Percentiles rank a stretch among this genome's conserved stretches.
Evolutionary conservation across 495 filamentous ascomycete genomes (phyloP).

Genomic region (Penicillium malachiteum): DNA sequence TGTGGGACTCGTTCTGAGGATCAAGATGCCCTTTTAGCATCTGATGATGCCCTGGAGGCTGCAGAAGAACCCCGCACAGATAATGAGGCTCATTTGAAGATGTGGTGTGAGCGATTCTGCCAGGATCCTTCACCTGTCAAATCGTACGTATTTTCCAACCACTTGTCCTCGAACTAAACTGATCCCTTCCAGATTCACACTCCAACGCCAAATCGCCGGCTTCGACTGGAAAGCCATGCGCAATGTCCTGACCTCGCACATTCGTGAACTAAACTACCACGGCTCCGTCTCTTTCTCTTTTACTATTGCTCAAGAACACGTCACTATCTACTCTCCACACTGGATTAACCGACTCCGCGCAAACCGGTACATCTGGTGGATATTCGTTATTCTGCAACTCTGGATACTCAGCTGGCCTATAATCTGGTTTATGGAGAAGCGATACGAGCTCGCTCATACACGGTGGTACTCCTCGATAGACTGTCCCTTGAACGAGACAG

Average conservation of each 20-base stretch:
- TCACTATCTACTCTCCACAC: slow-evolving; percentile 47
- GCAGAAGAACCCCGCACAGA: neutral
- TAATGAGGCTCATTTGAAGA: slow-evolving; percentile 20
- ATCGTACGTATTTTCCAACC: slow-evolving; percentile 28
- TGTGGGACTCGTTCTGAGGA: slow-evolving; percentile 1
- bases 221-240: slow-evolving; percentile 33
- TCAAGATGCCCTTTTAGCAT: slow-evolving; percentile 15
- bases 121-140: slow-evolving; percentile 39
- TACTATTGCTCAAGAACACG: slow-evolving; percentile 21
- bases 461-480: slow-evolving; percentile 32
- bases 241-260: slow-evolving; percentile 35
- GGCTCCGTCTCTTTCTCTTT: slow-evolving; percentile 30
- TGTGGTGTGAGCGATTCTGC: slow-evolving; percentile 45
- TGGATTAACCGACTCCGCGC: slow-evolving; percentile 45
- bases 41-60: neutral
- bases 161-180: neutral
- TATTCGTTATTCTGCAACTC: slow-evolving; percentile 40
- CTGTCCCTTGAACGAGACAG: slow-evolving; percentile 2
- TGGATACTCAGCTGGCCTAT: slow-evolving; percentile 48
- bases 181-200: slow-evolving; percentile 32
- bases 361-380: slow-evolving; percentile 38
- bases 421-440: slow-evolving; percentile 41
- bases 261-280: slow-evolving; percentile 43
- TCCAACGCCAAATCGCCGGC: slow-evolving; percentile 34
- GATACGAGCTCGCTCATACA: slow-evolving; percentile 36